Conservation (phyloP, 2,329 filamentous ascomycete genomes). For the Fusarium domesticum region DNA sequence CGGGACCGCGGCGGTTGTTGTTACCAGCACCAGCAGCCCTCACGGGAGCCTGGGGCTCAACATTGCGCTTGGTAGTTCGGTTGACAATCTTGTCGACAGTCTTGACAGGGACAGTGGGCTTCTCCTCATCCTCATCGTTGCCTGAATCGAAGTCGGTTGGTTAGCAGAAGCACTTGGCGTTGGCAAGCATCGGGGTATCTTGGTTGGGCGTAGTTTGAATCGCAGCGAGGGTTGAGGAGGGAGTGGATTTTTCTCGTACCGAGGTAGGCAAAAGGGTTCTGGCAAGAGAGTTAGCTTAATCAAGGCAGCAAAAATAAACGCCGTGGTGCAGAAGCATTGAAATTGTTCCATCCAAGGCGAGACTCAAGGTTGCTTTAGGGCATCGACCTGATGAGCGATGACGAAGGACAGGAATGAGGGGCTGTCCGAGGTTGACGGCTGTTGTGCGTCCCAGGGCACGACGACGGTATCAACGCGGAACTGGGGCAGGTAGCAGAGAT, state of each 20-base stretch:
- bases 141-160: constrained; percentile 39
- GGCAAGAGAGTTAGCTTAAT: constrained; percentile 21
- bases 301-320: constrained; percentile 1
- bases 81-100: constrained; percentile 79
- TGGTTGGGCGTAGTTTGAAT: constrained; percentile 19
- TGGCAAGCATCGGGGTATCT: constrained; percentile 12
- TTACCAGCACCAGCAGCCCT: constrained; percentile 41
- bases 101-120: constrained; percentile 81
- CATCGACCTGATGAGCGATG: constrained; percentile 21
- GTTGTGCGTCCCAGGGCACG: neutral
- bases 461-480: neutral
- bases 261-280: constrained; percentile 99
- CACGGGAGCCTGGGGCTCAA: constrained; percentile 66
- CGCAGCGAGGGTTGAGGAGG: constrained; percentile 21
- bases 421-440: constrained; percentile 10
- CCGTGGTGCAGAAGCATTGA: neutral
- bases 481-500: neutral
- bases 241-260: constrained; percentile 64
- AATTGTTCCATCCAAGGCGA: constrained; percentile 5
- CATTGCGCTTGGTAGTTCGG: constrained; percentile 81
- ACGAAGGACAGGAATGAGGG: constrained; percentile 20
- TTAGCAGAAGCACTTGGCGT: constrained; percentile 25
- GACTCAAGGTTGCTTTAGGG: constrained; percentile 17
- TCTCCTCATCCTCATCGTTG: constrained; percentile 61
- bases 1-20: constrained; percentile 53